Conservation (phyloP, 2,329 filamentous ascomycete genomes). For the Fusarium pininemorale region DNA sequence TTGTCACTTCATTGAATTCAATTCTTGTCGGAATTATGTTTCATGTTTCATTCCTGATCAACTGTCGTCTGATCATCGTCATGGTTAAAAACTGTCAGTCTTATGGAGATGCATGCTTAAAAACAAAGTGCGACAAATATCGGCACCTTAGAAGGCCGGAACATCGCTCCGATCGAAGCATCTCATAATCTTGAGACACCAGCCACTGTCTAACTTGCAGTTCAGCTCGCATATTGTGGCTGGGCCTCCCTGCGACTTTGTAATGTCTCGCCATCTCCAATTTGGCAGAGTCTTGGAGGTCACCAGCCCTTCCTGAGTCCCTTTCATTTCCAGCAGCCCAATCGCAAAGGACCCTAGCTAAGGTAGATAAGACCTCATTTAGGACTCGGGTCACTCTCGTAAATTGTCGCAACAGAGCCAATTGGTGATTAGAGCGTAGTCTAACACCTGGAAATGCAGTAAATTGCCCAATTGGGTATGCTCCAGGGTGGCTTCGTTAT, state of each 20-base stretch:
- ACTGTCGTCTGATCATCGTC: not conserved
- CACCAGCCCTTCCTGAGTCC: not conserved
- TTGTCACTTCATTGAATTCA: not conserved
- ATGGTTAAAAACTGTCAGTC: not conserved
- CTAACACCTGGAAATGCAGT: not conserved
- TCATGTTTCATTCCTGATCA: not conserved
- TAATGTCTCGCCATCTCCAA: conserved; percentile 13
- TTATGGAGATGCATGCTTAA: not conserved
- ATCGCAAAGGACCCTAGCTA: not conserved
- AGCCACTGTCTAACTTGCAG: conserved; percentile 5
- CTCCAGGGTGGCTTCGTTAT: not conserved
- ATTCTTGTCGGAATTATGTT: conserved; percentile 2
- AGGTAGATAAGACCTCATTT: not conserved
- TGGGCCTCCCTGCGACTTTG: conserved; percentile 7
- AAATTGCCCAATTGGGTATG: not conserved
- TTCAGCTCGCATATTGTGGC: conserved; percentile 23
- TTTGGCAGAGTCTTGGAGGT: not conserved
- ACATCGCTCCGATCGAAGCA: not conserved
- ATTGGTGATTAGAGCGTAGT: not conserved
- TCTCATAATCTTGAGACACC: conserved; percentile 9
- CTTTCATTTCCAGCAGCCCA: not conserved
- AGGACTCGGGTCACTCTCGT: not conserved
- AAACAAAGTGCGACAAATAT: not conserved
- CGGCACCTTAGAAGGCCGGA: not conserved
- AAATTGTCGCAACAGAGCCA: not conserved